These are phyloP conservation scores for Parathielavia appendiculata DNA, from an alignment of 495 filamentous ascomycete species.

Conservation along the genomic window DNA sequence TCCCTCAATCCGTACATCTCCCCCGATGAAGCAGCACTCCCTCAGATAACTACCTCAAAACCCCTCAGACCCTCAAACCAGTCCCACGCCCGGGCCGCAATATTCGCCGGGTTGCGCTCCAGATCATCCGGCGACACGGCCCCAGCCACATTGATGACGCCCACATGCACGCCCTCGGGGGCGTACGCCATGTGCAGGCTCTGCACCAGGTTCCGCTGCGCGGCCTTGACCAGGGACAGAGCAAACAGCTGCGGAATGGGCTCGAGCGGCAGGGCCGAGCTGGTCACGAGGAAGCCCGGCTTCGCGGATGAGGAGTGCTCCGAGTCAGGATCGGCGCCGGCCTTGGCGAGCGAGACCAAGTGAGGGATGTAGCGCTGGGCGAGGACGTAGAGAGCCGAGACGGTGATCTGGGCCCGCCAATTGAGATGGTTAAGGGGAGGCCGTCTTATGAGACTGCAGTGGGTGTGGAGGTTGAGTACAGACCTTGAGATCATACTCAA, in stretches of 20 bases:
- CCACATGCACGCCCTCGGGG: conserved; percentile 37
- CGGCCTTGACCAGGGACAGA: conserved; percentile 39
- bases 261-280: conserved; percentile 29
- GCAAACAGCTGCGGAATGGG: conserved; percentile 38
- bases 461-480: background rate
- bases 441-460: no score
- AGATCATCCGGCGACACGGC: conserved; percentile 30
- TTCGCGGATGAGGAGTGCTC: conserved; percentile 15
- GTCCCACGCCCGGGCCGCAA: conserved; percentile 38
- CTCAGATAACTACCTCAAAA: conserved; percentile 24
- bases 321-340: no score
- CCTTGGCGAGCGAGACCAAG: conserved; percentile 27
- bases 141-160: conserved; percentile 35
- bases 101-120: conserved; percentile 33
- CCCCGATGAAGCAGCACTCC: background rate
- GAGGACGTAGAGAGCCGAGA: conserved; percentile 34
- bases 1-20: no score
- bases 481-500: conserved; percentile 41
- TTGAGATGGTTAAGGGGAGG: no score
- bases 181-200: conserved; percentile 29
- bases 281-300: conserved; percentile 37
- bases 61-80: conserved; percentile 30
- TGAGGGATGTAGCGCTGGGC: conserved; percentile 34
- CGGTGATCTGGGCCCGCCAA: conserved; percentile 28
- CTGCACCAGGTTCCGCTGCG: conserved; percentile 38